Percentiles rank a stretch among this genome's conserved stretches.
Evolutionary conservation across 2,329 filamentous ascomycete species (phyloP).

Genomic region (Fusarium mundagurra): DNA sequence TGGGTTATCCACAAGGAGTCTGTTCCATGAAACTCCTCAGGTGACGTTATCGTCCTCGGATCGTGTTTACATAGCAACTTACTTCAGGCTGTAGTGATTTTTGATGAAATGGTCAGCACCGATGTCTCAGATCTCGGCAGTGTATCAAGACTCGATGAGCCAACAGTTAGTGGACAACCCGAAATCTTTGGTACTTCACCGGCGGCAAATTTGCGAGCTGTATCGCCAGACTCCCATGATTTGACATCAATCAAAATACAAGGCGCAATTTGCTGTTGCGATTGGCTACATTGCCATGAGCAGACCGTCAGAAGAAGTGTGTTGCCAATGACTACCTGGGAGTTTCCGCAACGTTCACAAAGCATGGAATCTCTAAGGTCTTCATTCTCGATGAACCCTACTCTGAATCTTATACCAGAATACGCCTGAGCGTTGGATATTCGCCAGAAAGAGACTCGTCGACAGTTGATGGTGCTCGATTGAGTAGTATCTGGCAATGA

Average conservation of each 20-base stretch:
- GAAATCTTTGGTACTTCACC: not conserved
- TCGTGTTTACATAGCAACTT: not conserved
- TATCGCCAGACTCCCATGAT: not conserved
- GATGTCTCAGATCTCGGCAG: not conserved
- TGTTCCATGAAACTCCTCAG: not conserved
- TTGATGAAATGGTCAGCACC: not conserved
- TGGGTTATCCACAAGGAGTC: too few relatives aligned
- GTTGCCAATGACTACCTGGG: not conserved
- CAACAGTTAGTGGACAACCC: not conserved
- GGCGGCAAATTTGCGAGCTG: not conserved
- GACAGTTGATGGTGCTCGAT: too few relatives aligned
- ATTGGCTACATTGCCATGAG: not conserved
- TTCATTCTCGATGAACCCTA: not conserved
- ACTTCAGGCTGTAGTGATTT: not conserved
- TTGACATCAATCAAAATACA: not conserved
- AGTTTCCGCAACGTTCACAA: not conserved
- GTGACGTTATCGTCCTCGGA: not conserved
- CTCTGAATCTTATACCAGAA: not conserved
- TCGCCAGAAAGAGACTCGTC: not conserved
- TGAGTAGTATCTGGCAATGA: not conserved
- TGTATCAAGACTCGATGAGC: not conserved
- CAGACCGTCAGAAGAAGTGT: not conserved
- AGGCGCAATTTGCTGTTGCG: not conserved
- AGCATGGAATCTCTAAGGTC: not conserved
- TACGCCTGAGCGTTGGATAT: not conserved